Evolutionary conservation across 257 asterid species (phyloP), one percentile per base, ranked within the genome.

Genomic region (Oldenlandia corymbosa): DNA sequence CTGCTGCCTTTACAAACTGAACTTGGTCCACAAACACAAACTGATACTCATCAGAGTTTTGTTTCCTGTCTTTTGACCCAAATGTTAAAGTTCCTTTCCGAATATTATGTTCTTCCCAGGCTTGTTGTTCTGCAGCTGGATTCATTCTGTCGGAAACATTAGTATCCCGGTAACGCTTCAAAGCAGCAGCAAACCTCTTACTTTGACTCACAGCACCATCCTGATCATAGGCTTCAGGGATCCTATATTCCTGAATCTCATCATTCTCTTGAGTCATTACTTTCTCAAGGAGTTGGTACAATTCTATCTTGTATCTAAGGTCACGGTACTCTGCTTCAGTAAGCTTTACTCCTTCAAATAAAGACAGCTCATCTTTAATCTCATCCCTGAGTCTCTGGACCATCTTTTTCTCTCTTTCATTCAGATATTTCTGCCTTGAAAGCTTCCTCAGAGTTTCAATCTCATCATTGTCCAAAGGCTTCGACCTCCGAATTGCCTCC

Each of bases 61-160:
- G 72, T 75, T 78, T 81, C 59, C 62, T 76, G 62, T 85, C 77
- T 73, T 79, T 84, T 13, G 94, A 82, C 55, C 93, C 91, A 81
- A 73, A 85, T 53, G 85, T 81, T 41, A 88, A 81, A 10, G 81
- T 88, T 56, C 90, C 95, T 76, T 84, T 88, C 66, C 87, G 92
- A 30, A 85, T 85, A 78, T 91, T 94, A 73, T 86, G 85, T 8
- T 83, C 87, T 75, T 88, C 96, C 95, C 98, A 88, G 14, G 95
- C 95, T 81, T 91, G 94, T 75, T 88, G 96, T 72, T 88, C 95
- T 13, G 95, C 90, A 79, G 83, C 86, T 7, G 92, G 92, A 69
- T 91, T 86, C 94, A 80, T 82, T 80, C 85, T 88, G 67, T 84
- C 87, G 41, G 70, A 85, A 36, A 86, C 88, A 65, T 70, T 66